Evolutionary conservation across 192 early-diverging fungal genomes (phyloP).

Genomic region (Coemansia sp.): DNA sequence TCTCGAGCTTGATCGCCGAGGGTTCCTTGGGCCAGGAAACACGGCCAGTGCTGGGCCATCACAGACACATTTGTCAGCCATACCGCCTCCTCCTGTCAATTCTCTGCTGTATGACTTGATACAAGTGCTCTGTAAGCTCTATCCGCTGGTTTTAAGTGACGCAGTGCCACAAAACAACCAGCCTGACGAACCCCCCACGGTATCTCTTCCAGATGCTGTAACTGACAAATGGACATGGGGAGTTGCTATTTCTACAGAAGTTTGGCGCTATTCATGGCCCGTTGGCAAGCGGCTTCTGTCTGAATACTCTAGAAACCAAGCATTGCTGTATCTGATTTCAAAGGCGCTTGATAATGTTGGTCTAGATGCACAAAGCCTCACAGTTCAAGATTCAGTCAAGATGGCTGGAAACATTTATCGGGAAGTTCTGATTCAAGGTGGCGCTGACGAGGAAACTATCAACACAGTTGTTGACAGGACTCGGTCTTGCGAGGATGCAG

Average conservation of each 20-base stretch:
- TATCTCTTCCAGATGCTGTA: conserved; percentile 6
- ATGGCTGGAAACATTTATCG: background rate
- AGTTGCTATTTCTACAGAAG: conserved; percentile 24
- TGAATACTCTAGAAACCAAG: conserved; percentile 32
- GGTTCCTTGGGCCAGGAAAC: conserved; percentile 1
- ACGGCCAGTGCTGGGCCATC: background rate
- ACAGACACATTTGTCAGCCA: background rate
- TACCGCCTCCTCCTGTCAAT: conserved; percentile 8
- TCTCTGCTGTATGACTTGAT: conserved; percentile 5
- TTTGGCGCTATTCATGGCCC: conserved; percentile 30
- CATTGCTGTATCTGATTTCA: conserved; percentile 5
- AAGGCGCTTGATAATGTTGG: background rate
- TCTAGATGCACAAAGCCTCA: background rate
- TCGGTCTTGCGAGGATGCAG: conserved; percentile 1
- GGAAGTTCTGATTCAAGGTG: background rate
- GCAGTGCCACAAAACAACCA: conserved; percentile 11
- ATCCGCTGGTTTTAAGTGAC: conserved; percentile 28
- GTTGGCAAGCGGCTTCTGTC: conserved; percentile 35
- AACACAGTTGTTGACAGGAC: background rate
- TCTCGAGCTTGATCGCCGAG: conserved; percentile 74
- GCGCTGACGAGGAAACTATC: background rate
- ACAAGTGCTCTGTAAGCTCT: conserved; percentile 16
- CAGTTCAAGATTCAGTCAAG: background rate
- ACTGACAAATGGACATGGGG: conserved; percentile 31
- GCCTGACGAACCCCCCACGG: conserved; percentile 6